phyloP scores from a whole-genome alignment of 768 basidiomycete genomes.

The Boletus barrowsii region DNA sequence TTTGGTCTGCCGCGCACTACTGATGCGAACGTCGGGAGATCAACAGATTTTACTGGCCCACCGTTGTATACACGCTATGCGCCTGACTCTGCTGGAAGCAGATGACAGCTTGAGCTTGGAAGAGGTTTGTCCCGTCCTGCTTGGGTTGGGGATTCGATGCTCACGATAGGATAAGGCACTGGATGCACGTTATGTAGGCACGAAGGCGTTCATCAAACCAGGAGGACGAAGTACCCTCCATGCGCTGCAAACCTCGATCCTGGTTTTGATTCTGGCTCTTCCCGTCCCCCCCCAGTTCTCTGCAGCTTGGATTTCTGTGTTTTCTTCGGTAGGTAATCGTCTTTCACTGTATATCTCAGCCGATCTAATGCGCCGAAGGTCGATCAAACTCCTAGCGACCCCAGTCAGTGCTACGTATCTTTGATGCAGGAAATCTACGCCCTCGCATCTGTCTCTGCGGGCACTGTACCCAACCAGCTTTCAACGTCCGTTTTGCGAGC shows the following conservation, averaged over 20 bases:
- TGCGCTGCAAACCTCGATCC: conserved; percentile 56
- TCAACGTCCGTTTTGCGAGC: conserved; percentile 56
- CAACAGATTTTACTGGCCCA: conserved; percentile 56
- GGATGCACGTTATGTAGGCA: conserved; percentile 44
- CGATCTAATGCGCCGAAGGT: conserved; percentile 14
- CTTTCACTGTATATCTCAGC: neutral
- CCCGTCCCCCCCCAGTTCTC: conserved; percentile 38
- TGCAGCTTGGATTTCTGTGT: conserved; percentile 47
- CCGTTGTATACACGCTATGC: conserved; percentile 45
- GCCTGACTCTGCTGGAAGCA: conserved; percentile 42
- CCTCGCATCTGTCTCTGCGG: conserved; percentile 56
- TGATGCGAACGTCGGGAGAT: conserved; percentile 54
- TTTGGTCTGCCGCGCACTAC: conserved; percentile 59
- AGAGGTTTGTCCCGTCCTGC: conserved; percentile 27
- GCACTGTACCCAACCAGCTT: conserved; percentile 40
- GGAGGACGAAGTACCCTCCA: conserved; percentile 52
- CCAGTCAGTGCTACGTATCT: conserved; percentile 46
- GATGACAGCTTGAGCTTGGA: conserved; percentile 34
- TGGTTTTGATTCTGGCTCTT: conserved; percentile 51
- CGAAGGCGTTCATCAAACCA: conserved; percentile 55
- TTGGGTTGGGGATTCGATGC: neutral
- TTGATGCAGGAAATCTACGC: conserved; percentile 66
- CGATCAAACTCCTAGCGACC: conserved; percentile 10
- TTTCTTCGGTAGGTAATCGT: conserved; percentile 31
- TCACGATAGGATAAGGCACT: conserved; percentile 38